phyloP scores from a whole-genome alignment of 768 basidiomycete genomes.

The Trametes cingulata region DNA sequence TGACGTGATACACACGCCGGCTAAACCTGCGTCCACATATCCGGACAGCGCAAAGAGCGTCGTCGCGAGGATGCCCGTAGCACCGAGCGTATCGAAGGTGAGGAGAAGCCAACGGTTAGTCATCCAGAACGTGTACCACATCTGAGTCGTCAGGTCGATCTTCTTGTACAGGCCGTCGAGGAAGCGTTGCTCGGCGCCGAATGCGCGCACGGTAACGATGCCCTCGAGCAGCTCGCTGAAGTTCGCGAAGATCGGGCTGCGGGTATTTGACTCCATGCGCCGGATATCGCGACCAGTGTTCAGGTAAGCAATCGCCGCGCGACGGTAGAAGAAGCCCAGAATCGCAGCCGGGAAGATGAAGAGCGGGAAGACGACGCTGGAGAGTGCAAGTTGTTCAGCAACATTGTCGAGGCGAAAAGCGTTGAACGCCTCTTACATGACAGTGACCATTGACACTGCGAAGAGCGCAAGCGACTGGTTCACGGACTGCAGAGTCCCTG shows the following conservation, averaged over 20 bases:
- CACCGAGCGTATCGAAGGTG: constrained; percentile 80
- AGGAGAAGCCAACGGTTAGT: constrained; percentile 83
- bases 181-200: constrained; percentile 80
- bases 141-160: constrained; percentile 78
- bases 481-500: constrained; percentile 69
- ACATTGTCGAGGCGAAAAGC: background rate
- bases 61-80: constrained; percentile 69
- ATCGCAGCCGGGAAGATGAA: constrained; percentile 79
- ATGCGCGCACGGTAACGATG: constrained; percentile 91
- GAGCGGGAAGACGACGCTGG: constrained; percentile 71
- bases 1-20: constrained; percentile 76
- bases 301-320: constrained; percentile 69
- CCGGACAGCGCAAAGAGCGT: constrained; percentile 74
- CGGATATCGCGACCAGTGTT: constrained; percentile 82
- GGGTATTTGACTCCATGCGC: constrained; percentile 87
- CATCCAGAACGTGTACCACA: constrained; percentile 93
- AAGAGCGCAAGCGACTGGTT: constrained; percentile 79
- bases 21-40: constrained; percentile 58
- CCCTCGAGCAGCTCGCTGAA: constrained; percentile 84
- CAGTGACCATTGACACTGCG: constrained; percentile 71
- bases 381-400: background rate
- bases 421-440: constrained; percentile 49
- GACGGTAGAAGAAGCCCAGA: constrained; percentile 73
- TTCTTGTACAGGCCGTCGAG: constrained; percentile 71
- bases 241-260: constrained; percentile 82